phyloP scores from a whole-genome alignment of 2,329 filamentous ascomycete species.

The Microdochium trichocladiopsis region DNA sequence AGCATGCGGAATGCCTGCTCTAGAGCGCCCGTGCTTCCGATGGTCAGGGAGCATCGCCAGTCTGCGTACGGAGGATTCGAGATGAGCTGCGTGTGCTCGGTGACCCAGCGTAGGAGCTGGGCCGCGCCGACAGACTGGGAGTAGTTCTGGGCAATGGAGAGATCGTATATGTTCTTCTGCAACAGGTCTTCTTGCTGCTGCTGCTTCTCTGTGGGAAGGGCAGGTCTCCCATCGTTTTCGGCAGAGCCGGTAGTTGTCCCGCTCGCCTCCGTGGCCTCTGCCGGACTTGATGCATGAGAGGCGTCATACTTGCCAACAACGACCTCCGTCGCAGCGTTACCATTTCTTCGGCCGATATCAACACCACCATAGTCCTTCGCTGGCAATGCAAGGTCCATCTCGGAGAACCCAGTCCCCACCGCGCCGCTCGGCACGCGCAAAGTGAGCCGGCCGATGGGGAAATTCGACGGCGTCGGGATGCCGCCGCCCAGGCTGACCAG shows the following conservation, averaged over 20 bases:
- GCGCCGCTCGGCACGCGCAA: constrained; percentile 66
- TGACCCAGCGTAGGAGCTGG: constrained; percentile 83
- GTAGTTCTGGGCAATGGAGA: constrained; percentile 89
- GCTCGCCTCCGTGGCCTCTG: too few species aligned
- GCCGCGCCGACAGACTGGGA: constrained; percentile 79
- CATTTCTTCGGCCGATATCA: too few species aligned
- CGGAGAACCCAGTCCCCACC: constrained; percentile 50
- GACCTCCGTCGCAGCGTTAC: constrained; percentile 49
- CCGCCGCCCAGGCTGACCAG: constrained; percentile 91
- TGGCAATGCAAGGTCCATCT: constrained; percentile 50
- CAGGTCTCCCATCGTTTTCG: too few species aligned
- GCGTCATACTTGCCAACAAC: constrained; percentile 81
- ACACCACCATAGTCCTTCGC: too few species aligned
- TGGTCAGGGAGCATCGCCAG: constrained; percentile 77
- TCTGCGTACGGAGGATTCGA: constrained; percentile 82
- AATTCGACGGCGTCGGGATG: constrained; percentile 81
- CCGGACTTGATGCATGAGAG: too few species aligned
- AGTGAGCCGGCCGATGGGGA: constrained; percentile 76
- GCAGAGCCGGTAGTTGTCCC: too few species aligned
- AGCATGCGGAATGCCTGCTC: constrained; percentile 83
- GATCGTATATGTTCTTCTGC: constrained; percentile 52
- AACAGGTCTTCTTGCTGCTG: neutral
- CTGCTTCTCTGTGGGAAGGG: neutral
- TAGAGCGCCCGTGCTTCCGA: constrained; percentile 79
- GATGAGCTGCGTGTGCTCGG: constrained; percentile 91